These are phyloP conservation scores for Medakamo hakoo DNA, from an alignment of 139 green algal species.

Conservation along the genomic window DNA sequence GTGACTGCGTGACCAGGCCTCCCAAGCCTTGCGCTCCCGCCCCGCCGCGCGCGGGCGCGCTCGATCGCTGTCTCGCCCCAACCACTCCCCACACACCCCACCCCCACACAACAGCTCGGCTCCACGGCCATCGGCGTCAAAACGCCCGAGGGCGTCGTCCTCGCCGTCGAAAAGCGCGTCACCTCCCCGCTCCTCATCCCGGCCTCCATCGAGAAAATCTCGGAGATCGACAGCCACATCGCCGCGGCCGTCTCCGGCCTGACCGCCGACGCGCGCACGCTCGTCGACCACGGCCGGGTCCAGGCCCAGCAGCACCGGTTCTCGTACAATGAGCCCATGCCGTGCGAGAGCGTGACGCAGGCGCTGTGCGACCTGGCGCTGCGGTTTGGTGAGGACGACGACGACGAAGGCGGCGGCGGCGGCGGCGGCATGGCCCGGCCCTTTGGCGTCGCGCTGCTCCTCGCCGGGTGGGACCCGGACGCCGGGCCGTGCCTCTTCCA, in stretches of 20 bases:
- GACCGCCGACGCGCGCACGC: constrained; percentile 84
- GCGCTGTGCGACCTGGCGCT: constrained; percentile 89
- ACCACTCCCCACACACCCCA: too few species aligned
- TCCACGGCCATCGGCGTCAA: constrained; percentile 92
- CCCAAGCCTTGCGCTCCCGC: too few species aligned
- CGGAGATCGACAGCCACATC: constrained; percentile 93
- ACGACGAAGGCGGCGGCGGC: constrained; percentile 43
- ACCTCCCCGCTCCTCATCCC: constrained; percentile 76
- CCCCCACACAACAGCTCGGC: too few species aligned
- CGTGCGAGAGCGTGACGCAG: constrained; percentile 74
- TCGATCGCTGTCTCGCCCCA: too few species aligned
- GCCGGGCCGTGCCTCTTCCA: constrained; percentile 75
- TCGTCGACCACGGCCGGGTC: constrained; percentile 91
- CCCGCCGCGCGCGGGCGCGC: too few species aligned
- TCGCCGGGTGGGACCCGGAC: constrained; percentile 79
- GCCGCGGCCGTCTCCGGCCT: constrained; percentile 92
- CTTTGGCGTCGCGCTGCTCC: constrained; percentile 94
- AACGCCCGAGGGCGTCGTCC: constrained; percentile 77
- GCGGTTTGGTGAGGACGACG: constrained; percentile 86
- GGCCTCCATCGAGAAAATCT: constrained; percentile 84
- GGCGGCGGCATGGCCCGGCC: constrained; percentile 56
- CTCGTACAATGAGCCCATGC: constrained; percentile 96
- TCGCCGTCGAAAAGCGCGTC: constrained; percentile 95
- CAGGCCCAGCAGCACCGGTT: constrained; percentile 93
- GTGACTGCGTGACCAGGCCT: too few species aligned